phyloP scores from a whole-genome alignment of 1,284 basidiomycete species.

The Veloboletus limbatus region DNA sequence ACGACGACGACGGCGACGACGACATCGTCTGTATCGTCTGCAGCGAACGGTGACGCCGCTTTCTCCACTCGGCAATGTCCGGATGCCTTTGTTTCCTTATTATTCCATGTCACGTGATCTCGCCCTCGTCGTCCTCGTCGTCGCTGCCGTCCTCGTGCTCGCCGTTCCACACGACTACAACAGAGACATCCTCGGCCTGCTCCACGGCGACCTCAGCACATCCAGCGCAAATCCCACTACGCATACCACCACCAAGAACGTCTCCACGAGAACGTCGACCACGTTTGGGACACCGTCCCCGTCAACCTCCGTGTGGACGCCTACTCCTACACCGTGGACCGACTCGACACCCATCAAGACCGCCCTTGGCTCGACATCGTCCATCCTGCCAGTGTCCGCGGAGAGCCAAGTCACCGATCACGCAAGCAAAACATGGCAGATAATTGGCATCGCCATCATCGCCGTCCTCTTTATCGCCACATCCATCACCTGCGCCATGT shows the following conservation, averaged over 20 bases:
- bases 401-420: slow-evolving; percentile 8
- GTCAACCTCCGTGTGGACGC: background rate
- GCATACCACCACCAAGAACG: too few species aligned
- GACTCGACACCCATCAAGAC: slow-evolving; percentile 4
- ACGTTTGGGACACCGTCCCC: background rate
- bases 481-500: slow-evolving; percentile 52
- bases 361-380: background rate
- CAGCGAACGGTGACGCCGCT: too few species aligned
- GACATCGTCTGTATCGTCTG: too few species aligned
- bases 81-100: background rate
- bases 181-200: slow-evolving; percentile 18
- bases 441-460: slow-evolving; percentile 62
- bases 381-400: slow-evolving; percentile 5
- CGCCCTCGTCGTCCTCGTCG: background rate
- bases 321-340: background rate
- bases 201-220: slow-evolving; percentile 6
- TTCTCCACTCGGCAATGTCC: slow-evolving; percentile 1
- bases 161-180: too few species aligned
- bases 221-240: too few species aligned
- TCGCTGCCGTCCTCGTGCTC: too few species aligned
- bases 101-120: too few species aligned
- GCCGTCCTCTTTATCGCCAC: slow-evolving; percentile 53
- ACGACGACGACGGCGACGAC: slow-evolving; percentile 34
- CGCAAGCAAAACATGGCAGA: slow-evolving; percentile 51
- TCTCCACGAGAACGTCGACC: too few species aligned